Percentiles rank a stretch among this genome's conserved stretches.
These are phyloP conservation scores for Pleurotus tuoliensis DNA, from an alignment of 768 basidiomycete species.

Conservation along the genomic window DNA sequence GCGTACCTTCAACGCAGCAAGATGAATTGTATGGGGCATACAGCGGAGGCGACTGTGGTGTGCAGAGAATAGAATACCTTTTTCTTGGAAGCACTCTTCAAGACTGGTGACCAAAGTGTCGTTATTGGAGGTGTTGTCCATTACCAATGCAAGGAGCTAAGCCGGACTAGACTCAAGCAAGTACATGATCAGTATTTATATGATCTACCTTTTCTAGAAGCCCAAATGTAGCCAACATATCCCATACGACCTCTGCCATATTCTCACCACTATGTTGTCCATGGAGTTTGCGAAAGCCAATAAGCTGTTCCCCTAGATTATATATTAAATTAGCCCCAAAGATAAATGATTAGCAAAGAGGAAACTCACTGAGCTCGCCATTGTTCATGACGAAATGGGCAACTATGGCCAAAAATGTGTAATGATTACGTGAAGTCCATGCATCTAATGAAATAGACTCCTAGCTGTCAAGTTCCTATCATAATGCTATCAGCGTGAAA, in stretches of 20 bases:
- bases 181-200: background rate
- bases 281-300: slow-evolving; percentile 31
- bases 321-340: no score
- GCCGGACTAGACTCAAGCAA: background rate
- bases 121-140: slow-evolving; percentile 34
- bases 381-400: slow-evolving; percentile 19
- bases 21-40: slow-evolving; percentile 36
- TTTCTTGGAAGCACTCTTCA: slow-evolving; percentile 9
- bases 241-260: slow-evolving; percentile 30
- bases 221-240: slow-evolving; percentile 21
- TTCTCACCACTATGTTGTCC: slow-evolving; percentile 31
- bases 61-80: slow-evolving; percentile 22
- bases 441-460: slow-evolving; percentile 18
- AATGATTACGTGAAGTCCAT: slow-evolving; percentile 22
- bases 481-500: background rate
- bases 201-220: slow-evolving; percentile 13
- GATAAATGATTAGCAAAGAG: no score
- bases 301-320: slow-evolving; percentile 28
- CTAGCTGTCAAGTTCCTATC: slow-evolving; percentile 12
- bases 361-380: slow-evolving; percentile 15
- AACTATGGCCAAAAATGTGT: slow-evolving; percentile 21
- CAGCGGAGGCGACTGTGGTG: slow-evolving; percentile 24
- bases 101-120: slow-evolving; percentile 26
- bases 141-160: slow-evolving; percentile 27
- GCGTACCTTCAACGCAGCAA: slow-evolving; percentile 27